Evolutionary conservation across 1,139 yeast genomes (phyloP).

Genomic region (Candida glucosophila): DNA sequence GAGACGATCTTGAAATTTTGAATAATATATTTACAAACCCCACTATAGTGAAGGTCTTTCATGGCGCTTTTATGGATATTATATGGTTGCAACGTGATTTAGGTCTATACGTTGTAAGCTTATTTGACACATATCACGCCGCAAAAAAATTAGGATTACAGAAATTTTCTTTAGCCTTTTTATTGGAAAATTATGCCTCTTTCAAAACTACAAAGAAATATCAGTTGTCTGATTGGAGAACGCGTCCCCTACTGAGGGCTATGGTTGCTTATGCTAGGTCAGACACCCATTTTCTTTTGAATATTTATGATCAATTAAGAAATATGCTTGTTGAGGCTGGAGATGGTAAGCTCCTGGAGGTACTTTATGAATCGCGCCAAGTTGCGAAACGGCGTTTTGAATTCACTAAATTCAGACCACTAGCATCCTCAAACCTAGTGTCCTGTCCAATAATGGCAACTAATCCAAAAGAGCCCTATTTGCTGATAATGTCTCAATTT

Average conservation of each 20-base stretch:
- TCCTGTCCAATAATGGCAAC: conserved; percentile 42
- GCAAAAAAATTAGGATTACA: conserved; percentile 72
- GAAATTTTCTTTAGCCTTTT: conserved; percentile 74
- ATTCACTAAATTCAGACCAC: conserved; percentile 54
- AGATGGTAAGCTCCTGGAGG: conserved; percentile 28
- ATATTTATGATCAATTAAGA: conserved; percentile 70
- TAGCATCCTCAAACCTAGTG: conserved; percentile 20
- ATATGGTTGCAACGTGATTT: conserved; percentile 95
- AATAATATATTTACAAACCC: conserved; percentile 81
- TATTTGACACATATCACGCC: conserved; percentile 93
- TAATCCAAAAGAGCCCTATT: conserved; percentile 48
- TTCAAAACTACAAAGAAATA: conserved; percentile 90
- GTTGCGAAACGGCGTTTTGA: conserved; percentile 83
- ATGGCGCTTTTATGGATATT: conserved; percentile 96
- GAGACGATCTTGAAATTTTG: conserved; percentile 61
- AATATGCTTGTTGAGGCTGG: conserved; percentile 45
- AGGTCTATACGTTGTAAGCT: conserved; percentile 80
- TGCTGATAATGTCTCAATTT: conserved; percentile 52
- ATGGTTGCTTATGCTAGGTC: conserved; percentile 88
- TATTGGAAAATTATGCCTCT: conserved; percentile 71
- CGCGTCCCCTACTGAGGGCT: conserved; percentile 71
- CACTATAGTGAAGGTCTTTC: conserved; percentile 73
- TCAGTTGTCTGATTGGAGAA: conserved; percentile 96
- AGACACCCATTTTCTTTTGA: conserved; percentile 84
- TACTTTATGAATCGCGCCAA: conserved; percentile 65